Conservation (phyloP, 176 grass and related monocot species). For the Oryza officinalis region DNA sequence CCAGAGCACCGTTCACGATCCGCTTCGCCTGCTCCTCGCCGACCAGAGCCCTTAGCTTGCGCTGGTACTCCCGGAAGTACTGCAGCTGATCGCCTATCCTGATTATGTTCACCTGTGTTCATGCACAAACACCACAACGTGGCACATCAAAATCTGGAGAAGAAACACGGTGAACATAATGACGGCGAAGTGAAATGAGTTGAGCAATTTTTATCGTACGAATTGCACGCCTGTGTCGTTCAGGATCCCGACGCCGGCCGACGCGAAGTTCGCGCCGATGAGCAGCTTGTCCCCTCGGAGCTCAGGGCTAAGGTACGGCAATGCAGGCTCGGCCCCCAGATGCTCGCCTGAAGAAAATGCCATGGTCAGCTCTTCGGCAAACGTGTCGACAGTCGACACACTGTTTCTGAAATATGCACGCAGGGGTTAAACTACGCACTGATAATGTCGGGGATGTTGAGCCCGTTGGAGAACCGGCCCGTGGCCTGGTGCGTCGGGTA, state of each 20-base stretch:
- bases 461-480: slow-evolving; percentile 89
- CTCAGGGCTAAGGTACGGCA: slow-evolving; percentile 85
- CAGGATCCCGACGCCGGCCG: slow-evolving; percentile 89
- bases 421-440: slow-evolving; percentile 35
- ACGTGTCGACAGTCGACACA: neutral
- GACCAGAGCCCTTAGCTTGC: slow-evolving; percentile 49
- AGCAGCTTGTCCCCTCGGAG: slow-evolving; percentile 76
- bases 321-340: slow-evolving; percentile 53
- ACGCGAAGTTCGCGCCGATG: slow-evolving; percentile 96
- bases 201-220: slow-evolving; percentile 41
- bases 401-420: neutral
- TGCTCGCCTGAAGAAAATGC: slow-evolving; percentile 59
- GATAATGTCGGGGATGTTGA: slow-evolving; percentile 93
- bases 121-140: neutral
- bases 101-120: slow-evolving; percentile 82
- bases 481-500: slow-evolving; percentile 64
- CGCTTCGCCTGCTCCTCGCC: slow-evolving; percentile 50
- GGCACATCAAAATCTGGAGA: neutral
- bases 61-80: slow-evolving; percentile 82
- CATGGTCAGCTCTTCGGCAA: neutral
- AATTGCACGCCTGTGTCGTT: slow-evolving; percentile 93
- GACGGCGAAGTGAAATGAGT: neutral
- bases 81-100: slow-evolving; percentile 73
- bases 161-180: neutral
- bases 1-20: slow-evolving; percentile 57